Percentiles rank a stretch among this genome's conserved stretches.
Evolutionary conservation across 176 grass and related monocot genomes (phyloP).

Genomic region (Carex parvula): DNA sequence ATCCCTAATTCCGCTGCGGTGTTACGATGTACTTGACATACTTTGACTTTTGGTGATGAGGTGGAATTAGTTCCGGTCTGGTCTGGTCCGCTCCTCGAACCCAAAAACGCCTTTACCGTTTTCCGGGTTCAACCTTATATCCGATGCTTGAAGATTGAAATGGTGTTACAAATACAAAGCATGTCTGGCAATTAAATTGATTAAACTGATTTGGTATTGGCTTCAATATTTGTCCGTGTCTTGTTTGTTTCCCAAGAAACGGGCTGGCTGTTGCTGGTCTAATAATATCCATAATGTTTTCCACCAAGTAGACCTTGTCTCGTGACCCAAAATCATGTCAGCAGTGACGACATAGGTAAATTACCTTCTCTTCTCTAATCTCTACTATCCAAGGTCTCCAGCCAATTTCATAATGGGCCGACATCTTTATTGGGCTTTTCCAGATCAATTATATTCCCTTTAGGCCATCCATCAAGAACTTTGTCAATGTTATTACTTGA

Average conservation of each 20-base stretch:
- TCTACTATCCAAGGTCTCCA: neutral
- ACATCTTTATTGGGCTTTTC: neutral
- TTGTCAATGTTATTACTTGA: too few relatives aligned
- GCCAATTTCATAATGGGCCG: neutral
- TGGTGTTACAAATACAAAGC: neutral
- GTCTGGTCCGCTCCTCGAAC: neutral
- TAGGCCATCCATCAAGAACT: too few relatives aligned
- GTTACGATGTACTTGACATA: neutral
- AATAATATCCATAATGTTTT: slow-evolving; percentile 14
- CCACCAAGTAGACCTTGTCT: neutral
- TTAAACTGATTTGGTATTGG: too few relatives aligned
- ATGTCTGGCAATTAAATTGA: too few relatives aligned
- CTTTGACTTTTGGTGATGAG: neutral
- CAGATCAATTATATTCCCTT: too few relatives aligned
- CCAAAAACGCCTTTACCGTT: neutral
- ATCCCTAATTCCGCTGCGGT: slow-evolving; percentile 22
- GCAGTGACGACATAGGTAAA: slow-evolving; percentile 15
- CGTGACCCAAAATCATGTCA: slow-evolving; percentile 19
- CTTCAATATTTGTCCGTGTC: neutral
- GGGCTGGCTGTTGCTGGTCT: neutral
- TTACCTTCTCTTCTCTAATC: neutral
- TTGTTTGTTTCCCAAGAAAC: slow-evolving; percentile 23
- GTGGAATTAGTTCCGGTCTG: neutral
- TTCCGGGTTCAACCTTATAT: neutral
- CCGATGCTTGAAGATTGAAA: neutral